Percentiles rank a stretch among this genome's conserved stretches.
These are phyloP conservation scores for Beauveria pseudobassiana DNA, from an alignment of 2,329 filamentous ascomycete species.

Conservation along the genomic window DNA sequence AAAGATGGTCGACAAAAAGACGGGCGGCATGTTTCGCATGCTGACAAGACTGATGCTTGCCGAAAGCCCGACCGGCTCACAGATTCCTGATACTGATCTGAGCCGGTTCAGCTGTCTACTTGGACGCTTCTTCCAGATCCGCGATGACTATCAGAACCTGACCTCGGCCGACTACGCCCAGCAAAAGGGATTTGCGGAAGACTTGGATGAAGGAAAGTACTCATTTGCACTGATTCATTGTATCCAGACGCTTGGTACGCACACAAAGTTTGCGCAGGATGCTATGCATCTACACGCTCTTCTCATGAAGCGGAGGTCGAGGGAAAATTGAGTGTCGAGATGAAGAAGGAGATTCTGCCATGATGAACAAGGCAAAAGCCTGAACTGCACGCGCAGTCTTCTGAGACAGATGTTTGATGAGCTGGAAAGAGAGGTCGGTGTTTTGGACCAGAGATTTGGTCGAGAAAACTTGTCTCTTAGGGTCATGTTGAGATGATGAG, in stretches of 20 bases:
- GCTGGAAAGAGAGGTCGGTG: no score
- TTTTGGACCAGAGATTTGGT: no score
- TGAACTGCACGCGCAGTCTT: no score
- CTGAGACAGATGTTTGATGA: no score
- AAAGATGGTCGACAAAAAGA: no score
- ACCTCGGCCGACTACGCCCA: background rate
- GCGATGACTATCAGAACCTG: background rate
- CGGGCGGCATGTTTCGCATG: no score
- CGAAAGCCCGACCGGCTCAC: no score
- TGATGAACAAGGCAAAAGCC: no score
- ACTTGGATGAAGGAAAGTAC: background rate
- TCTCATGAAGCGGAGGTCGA: background rate
- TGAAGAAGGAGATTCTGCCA: background rate
- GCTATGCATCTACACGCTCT: background rate
- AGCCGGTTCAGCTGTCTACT: background rate
- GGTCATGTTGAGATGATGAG: no score
- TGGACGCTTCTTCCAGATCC: background rate
- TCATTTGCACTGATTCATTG: background rate
- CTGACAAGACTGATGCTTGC: no score
- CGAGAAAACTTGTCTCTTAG: no score
- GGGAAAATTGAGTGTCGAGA: background rate
- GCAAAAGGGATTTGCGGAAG: background rate
- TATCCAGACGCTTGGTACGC: background rate
- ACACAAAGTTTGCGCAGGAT: background rate
- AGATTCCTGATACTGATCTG: no score